phyloP scores from a whole-genome alignment of 2,329 filamentous ascomycete species.

The Aspergillus persii region DNA sequence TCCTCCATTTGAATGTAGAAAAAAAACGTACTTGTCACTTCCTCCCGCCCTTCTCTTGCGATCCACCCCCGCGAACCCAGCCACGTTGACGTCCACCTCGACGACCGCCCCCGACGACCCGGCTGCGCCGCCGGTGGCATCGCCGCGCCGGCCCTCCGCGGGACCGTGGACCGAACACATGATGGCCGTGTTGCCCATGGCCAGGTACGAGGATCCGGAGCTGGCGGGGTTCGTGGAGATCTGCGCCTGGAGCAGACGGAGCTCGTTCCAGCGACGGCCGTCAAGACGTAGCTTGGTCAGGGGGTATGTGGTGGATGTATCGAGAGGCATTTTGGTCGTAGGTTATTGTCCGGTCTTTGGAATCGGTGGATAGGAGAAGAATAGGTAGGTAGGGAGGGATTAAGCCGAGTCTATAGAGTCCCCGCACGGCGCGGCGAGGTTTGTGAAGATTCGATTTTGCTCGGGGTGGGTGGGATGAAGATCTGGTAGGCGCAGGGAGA shows the following conservation, averaged over 20 bases:
- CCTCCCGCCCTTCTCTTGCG: conserved; percentile 68
- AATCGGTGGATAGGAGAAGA: neutral
- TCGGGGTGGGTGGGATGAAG: neutral
- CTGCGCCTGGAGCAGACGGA: conserved; percentile 82
- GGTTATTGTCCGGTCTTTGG: neutral
- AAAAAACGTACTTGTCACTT: conserved; percentile 67
- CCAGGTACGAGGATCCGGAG: conserved; percentile 88
- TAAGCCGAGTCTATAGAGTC: neutral
- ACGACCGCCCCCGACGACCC: conserved; percentile 62
- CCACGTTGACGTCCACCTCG: conserved; percentile 77
- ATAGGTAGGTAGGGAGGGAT: too few species aligned
- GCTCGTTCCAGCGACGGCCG: conserved; percentile 92
- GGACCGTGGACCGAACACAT: conserved; percentile 90
- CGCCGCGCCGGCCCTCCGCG: conserved; percentile 61
- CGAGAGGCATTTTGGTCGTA: conserved; percentile 72
- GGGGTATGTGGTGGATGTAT: conserved; percentile 86
- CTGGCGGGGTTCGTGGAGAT: conserved; percentile 90
- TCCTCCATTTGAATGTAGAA: too few species aligned
- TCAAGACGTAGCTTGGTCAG: conserved; percentile 80
- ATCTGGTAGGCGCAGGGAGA: neutral
- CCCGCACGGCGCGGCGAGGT: conserved; percentile 5
- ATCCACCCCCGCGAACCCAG: conserved; percentile 85
- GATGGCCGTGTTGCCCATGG: conserved; percentile 97
- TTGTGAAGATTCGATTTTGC: neutral
- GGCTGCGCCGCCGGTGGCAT: conserved; percentile 46